Conservation (phyloP, 116 monocot species). For the Posidonia oceanica region DNA sequence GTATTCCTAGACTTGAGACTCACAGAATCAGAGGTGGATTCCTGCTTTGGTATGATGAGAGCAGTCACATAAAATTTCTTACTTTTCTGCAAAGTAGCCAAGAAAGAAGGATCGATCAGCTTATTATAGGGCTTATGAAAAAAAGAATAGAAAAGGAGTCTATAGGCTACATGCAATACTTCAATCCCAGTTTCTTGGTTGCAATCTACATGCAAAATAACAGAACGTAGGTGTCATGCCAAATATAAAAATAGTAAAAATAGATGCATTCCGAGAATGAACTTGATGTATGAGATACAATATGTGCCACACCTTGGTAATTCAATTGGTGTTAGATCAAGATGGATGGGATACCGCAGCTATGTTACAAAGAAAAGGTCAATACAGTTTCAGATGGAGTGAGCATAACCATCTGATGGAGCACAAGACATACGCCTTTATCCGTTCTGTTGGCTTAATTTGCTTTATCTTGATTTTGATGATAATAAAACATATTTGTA, state of each 20-base stretch:
- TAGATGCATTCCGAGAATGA: background rate
- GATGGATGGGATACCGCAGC: too few species aligned
- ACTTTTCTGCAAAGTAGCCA: constrained; percentile 56
- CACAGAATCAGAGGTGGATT: constrained; percentile 85
- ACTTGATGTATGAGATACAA: too few species aligned
- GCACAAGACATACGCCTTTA: constrained; percentile 35
- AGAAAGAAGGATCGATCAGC: background rate
- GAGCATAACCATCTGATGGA: constrained; percentile 2
- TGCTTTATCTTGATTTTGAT: too few species aligned
- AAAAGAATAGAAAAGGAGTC: constrained; percentile 6
- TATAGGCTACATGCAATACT: constrained; percentile 48
- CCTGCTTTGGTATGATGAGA: constrained; percentile 99
- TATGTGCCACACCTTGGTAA: too few species aligned
- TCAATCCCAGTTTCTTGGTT: background rate
- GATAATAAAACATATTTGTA: too few species aligned
- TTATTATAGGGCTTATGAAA: background rate
- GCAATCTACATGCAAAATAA: background rate
- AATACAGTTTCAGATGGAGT: background rate
- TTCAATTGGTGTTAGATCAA: too few species aligned
- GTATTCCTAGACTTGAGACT: background rate
- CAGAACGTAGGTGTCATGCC: background rate
- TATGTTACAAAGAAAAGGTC: constrained; percentile 25
- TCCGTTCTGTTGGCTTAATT: too few species aligned
- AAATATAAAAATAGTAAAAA: background rate
- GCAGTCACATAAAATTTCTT: constrained; percentile 70